Percentiles rank a stretch among this genome's conserved stretches.
These are phyloP conservation scores for Bolboschoenus planiculmis DNA, from an alignment of 176 grass and related monocot genomes.

Conservation along the genomic window DNA sequence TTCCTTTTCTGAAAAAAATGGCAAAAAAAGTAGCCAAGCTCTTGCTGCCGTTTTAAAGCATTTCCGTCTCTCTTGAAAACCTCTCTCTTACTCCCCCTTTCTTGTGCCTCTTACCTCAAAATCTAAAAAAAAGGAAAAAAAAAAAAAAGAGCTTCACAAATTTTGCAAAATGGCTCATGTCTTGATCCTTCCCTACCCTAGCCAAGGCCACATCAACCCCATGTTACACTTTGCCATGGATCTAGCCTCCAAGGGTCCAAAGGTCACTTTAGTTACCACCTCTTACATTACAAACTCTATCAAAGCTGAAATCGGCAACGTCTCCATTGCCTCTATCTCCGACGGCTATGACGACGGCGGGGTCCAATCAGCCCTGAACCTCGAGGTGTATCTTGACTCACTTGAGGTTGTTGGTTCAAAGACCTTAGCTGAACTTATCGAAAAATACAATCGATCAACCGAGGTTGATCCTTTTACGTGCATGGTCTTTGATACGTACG, in stretches of 20 bases:
- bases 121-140: neutral
- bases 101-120: neutral
- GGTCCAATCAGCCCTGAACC: constrained; percentile 20
- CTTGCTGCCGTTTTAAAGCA: neutral
- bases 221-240: constrained; percentile 78
- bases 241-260: constrained; percentile 40
- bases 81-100: neutral
- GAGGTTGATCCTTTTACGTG: constrained; percentile 22
- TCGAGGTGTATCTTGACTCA: constrained; percentile 16
- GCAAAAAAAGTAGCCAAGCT: neutral
- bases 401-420: constrained; percentile 22
- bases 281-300: constrained; percentile 51
- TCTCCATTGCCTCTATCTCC: constrained; percentile 12
- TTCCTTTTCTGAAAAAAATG: neutral
- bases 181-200: constrained; percentile 64
- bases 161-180: constrained; percentile 20
- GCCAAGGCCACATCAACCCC: constrained; percentile 85
- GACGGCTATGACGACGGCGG: constrained; percentile 25
- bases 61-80: neutral
- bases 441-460: neutral
- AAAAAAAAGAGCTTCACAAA: neutral
- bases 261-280: constrained; percentile 53
- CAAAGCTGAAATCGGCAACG: neutral
- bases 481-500: constrained; percentile 23
- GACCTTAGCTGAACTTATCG: constrained; percentile 7